phyloP scores from a whole-genome alignment of 2,329 filamentous ascomycete species.

The Drechmeria coniospora region DNA sequence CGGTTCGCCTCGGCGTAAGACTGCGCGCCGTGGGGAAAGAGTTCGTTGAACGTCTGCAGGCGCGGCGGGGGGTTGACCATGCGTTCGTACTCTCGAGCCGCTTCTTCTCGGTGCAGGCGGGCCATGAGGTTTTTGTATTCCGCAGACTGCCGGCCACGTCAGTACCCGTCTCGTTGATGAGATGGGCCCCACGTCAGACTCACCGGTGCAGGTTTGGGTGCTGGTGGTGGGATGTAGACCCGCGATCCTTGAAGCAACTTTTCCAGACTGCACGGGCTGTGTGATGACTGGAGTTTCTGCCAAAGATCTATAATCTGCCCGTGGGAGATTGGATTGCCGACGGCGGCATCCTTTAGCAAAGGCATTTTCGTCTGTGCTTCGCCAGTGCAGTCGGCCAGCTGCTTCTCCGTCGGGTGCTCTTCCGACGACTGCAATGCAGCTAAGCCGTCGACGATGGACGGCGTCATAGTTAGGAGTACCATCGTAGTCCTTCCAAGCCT shows the following conservation, averaged over 20 bases:
- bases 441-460: constrained; percentile 49
- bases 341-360: constrained; percentile 28
- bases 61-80: constrained; percentile 51
- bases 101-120: constrained; percentile 66
- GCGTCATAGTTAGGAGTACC: constrained; percentile 67
- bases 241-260: constrained; percentile 53
- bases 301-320: constrained; percentile 50
- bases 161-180: constrained; percentile 1
- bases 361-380: constrained; percentile 20
- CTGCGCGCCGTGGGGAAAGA: constrained; percentile 38
- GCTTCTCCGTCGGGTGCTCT: too few species aligned
- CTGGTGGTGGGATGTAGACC: constrained; percentile 66
- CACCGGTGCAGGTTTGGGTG: constrained; percentile 64
- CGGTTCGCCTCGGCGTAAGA: constrained; percentile 40
- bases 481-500: constrained; percentile 37
- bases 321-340: constrained; percentile 59
- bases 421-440: constrained; percentile 13
- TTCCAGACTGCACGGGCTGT: constrained; percentile 41
- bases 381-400: too few species aligned
- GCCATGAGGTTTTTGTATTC: constrained; percentile 85
- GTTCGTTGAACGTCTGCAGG: constrained; percentile 43
- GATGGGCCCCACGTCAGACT: constrained; percentile 11
- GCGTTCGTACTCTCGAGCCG: constrained; percentile 65
- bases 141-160: constrained; percentile 35
- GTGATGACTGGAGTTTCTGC: constrained; percentile 27